Base-by-base conservation (phyloP, 1,284 basidiomycete genomes). In the Trichosporon ovoides region DNA sequence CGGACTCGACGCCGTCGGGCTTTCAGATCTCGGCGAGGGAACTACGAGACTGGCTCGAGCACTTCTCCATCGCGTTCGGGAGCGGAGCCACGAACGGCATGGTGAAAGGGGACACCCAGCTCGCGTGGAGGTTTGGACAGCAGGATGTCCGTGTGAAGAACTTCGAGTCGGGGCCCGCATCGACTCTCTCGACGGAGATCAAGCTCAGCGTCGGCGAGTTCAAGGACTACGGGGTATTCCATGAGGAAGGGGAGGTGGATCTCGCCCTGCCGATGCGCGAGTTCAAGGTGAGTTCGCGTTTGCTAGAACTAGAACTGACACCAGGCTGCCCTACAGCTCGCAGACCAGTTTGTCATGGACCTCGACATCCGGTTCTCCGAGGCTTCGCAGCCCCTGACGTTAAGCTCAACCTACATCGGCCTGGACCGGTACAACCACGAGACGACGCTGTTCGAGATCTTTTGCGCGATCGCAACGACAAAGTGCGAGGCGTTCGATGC, bases 211-310 rank as follows among this genome's bases (percentile, higher is more conserved):
- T 63, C 14, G 66, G 59, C 18, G 75, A 77, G 53, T 78, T 78
- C 56, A 66, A 69, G 18, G 66, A 74, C 19, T 76, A 75, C 57
- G 66, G 65, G 33, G 58, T 74, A 0, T 57, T 59, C 5, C 18
- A 28, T 3, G 61, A 67, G 4, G 58, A 57, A 9, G 64, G 66
- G 5, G 52, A 67, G 16, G 65, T 76, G 3, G 71, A 72, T 38
- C 56, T 78, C 37, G 72, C 72, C 0, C 60, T 78, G 37, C 77
- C 77, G 1, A 74, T 78, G 73, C 70, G 68, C 36, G 77, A 78
- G 63, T 78, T 78, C 60, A 71, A 73, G 60, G 77, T 77, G 60
- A 57, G 76, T 63, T 12, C 12, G 5, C 12, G 11, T n/a, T n/a
- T n/a, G 0, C 2, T 35, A 7, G n/a, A n/a, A n/a, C 18, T 13